Evolutionary conservation across 441 rosid genomes (phyloP).

Genomic region (Kokia cookei): DNA sequence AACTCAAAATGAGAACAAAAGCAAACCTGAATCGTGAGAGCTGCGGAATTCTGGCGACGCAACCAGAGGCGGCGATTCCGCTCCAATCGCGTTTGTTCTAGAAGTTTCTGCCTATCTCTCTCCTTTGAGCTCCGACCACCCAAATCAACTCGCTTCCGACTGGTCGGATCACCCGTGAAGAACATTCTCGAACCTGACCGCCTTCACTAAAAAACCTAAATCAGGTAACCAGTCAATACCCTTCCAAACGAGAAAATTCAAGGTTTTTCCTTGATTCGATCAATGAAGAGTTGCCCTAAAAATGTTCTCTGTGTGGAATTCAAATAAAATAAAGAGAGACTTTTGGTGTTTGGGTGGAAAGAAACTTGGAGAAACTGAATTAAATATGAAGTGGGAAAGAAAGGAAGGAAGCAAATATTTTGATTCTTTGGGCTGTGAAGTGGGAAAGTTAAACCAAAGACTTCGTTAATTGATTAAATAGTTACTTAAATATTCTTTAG

Average conservation of each 20-base stretch:
- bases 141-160: conserved; percentile 92
- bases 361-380: conserved; percentile 3
- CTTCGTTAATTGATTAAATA: not conserved
- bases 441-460: not conserved
- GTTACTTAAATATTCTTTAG: too few relatives aligned
- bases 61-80: conserved; percentile 74
- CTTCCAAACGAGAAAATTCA: not conserved
- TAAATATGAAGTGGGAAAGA: not conserved
- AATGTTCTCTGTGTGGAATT: not conserved
- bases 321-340: not conserved
- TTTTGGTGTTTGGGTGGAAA: conserved; percentile 3
- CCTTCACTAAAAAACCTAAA: conserved; percentile 12
- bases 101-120: conserved; percentile 91
- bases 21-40: conserved; percentile 74
- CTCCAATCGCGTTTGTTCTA: conserved; percentile 89
- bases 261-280: not conserved
- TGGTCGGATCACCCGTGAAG: conserved; percentile 87
- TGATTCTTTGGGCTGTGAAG: not conserved
- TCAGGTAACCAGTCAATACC: not conserved
- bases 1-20: not conserved
- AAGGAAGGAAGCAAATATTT: not conserved
- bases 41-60: conserved; percentile 78
- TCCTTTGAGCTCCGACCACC: conserved; percentile 98
- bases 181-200: conserved; percentile 36
- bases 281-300: conserved; percentile 7